These are phyloP conservation scores for Crataegus laevigata DNA, from an alignment of 306 rosid species.

Conservation along the genomic window DNA sequence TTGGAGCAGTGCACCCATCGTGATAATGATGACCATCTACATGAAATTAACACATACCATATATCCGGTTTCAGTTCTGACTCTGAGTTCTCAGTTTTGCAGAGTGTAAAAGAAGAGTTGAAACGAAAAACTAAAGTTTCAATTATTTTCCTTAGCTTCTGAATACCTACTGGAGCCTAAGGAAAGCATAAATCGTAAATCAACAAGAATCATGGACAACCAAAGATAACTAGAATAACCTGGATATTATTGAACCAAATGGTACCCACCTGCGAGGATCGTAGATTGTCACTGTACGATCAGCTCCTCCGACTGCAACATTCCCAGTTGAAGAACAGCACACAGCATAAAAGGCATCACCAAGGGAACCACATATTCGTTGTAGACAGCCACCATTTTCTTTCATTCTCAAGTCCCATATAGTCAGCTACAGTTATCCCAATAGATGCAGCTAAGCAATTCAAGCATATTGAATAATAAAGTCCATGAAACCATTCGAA, in stretches of 20 bases:
- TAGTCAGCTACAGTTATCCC: constrained; percentile 44
- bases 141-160: background rate
- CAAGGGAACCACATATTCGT: constrained; percentile 66
- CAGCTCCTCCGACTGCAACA: constrained; percentile 81
- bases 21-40: constrained; percentile 74
- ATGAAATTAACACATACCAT: constrained; percentile 18
- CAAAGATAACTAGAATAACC: background rate
- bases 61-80: background rate
- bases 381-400: constrained; percentile 86
- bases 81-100: background rate
- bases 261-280: constrained; percentile 85
- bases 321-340: constrained; percentile 67
- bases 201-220: background rate
- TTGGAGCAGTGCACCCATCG: constrained; percentile 93
- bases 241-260: constrained; percentile 10
- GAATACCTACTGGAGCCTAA: background rate
- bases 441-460: constrained; percentile 13
- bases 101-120: background rate
- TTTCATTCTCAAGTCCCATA: constrained; percentile 90
- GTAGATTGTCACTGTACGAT: constrained; percentile 76
- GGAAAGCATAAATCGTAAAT: background rate
- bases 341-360: constrained; percentile 64
- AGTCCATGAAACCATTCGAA: constrained; percentile 12
- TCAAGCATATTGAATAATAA: constrained; percentile 5
- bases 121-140: too few relatives aligned